Percentiles rank a stretch among this genome's conserved stretches.
phyloP scores from a whole-genome alignment of 176 grass and related monocot species.

The Triticum urartu region DNA sequence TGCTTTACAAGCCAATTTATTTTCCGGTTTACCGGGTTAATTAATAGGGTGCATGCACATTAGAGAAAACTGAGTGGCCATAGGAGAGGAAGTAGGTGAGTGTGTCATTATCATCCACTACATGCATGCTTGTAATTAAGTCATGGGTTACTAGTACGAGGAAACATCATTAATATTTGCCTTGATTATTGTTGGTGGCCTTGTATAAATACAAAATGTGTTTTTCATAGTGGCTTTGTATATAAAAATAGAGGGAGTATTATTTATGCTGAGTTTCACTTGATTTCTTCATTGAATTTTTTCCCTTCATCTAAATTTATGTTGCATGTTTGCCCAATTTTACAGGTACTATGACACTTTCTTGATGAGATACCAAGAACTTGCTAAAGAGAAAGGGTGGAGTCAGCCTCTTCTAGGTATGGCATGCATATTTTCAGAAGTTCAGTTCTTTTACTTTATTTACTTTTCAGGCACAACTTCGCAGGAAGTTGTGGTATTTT shows the following conservation, averaged over 20 bases:
- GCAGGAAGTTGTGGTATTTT: background rate
- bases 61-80: too few relatives aligned
- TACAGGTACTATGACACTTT: constrained; percentile 91
- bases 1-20: too few relatives aligned
- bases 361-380: constrained; percentile 80
- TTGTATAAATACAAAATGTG: too few relatives aligned
- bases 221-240: too few relatives aligned
- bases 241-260: background rate
- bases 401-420: constrained; percentile 81
- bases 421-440: background rate
- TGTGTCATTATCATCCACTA: too few relatives aligned
- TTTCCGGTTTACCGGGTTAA: too few relatives aligned
- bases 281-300: background rate
- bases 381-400: constrained; percentile 77
- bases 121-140: too few relatives aligned
- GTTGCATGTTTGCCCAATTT: constrained; percentile 2
- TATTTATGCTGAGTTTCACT: background rate
- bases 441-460: background rate
- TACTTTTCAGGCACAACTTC: background rate
- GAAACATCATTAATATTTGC: too few relatives aligned
- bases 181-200: too few relatives aligned
- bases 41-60: too few relatives aligned
- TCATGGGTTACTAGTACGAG: too few relatives aligned
- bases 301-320: background rate
- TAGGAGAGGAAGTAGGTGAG: too few relatives aligned